Evolutionary conservation across 164 flowering plant genomes (phyloP).

Genomic region (Kingdonia uniflora): DNA sequence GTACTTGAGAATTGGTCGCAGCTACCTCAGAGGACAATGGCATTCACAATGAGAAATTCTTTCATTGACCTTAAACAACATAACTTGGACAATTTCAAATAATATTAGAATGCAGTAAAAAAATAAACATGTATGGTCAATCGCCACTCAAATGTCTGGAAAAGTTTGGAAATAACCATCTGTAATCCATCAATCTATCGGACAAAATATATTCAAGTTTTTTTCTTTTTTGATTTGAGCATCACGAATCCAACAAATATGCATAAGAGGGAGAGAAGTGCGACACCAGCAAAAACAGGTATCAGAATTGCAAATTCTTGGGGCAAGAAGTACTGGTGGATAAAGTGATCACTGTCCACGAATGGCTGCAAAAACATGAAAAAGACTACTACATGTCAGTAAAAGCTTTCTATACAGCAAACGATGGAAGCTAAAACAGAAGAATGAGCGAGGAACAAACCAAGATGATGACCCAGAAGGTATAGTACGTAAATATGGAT

Average conservation of each 20-base stretch:
- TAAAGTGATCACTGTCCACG: constrained; percentile 84
- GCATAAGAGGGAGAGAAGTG: constrained; percentile 49
- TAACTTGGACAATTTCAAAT: neutral
- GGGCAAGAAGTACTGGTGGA: constrained; percentile 81
- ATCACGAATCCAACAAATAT: constrained; percentile 72
- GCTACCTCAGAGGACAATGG: no score
- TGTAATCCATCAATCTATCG: neutral
- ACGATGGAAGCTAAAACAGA: neutral
- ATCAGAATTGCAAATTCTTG: constrained; percentile 77
- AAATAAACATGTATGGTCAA: neutral
- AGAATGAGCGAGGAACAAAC: constrained; percentile 29
- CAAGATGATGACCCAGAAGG: constrained; percentile 63
- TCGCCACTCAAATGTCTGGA: neutral
- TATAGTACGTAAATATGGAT: no score
- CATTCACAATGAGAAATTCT: no score
- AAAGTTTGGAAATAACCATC: neutral
- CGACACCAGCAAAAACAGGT: constrained; percentile 79
- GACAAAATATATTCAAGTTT: constrained; percentile 24
- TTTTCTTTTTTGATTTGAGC: constrained; percentile 84
- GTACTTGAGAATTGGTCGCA: no score
- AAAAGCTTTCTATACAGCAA: neutral
- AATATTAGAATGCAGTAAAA: neutral
- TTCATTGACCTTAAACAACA: neutral
- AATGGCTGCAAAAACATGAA: constrained; percentile 57
- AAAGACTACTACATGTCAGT: neutral